Base-by-base conservation (phyloP, 257 asterid genomes). In the Ophiorrhiza pumila region DNA sequence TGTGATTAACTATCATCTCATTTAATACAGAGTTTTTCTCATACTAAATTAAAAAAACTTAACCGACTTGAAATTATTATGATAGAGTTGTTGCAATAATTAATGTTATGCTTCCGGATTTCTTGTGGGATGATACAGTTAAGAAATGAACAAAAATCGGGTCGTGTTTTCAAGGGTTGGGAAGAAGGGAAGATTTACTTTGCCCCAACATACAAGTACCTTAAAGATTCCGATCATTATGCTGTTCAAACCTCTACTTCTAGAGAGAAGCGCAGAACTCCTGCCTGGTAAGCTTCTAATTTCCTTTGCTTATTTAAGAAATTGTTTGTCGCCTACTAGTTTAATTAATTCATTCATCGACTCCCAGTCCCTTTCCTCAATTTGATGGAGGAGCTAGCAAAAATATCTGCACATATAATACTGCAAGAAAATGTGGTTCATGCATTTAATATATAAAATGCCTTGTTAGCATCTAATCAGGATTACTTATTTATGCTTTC, bases 201-300 rank as follows among this genome's bases (percentile, higher is more conserved):
- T 74, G 94, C 97, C 25, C 98, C 98, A 64, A 93, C 98, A 0
- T 93, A 93, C 74, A 93, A 93, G 76, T 93, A 91, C 77, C 70
- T 78, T 1, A 37, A 78, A 2, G 86, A 93, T 74, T 91, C 98
- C 23, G 88, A 88, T 63, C 63, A 74, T 65, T 93, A 91, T 60
- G 91, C 75, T 57, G 80, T 77, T 23, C 96, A 87, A 47, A 81
- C 85, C 7, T 68, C 86, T 11, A 31, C 88, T 0, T 60, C 96
- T 6, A 91, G 85, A 56, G 82, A 76, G 42, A 89, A 84, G 73
- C 80, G 84, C 5, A 83, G 98, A 25, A 88, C 90, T 69, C 98
- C 98, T 55, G 98, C 98, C 71, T 93, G 98, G 98, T 93, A 86
- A 70, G 82, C 65, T 61, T 43, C 57, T 39, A 12, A 6, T n/a